phyloP scores from a whole-genome alignment of 176 grass and related monocot genomes.

The Oryza australiensis region DNA sequence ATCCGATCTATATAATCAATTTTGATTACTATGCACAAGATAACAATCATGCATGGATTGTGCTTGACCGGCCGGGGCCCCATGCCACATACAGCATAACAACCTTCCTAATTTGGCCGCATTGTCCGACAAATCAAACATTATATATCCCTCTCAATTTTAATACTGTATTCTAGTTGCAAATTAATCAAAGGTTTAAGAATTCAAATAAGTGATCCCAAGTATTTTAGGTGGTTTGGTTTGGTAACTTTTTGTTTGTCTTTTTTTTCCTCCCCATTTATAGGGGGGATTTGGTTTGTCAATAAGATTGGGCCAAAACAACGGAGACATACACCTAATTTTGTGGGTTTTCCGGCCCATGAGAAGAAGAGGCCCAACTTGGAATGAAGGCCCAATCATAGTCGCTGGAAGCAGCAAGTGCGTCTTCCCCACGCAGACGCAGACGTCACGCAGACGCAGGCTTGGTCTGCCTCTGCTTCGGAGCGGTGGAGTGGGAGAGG shows the following conservation, averaged over 20 bases:
- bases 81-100: not conserved
- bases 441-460: no score
- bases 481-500: no score
- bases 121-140: not conserved
- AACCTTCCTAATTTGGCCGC: not conserved
- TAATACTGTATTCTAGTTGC: not conserved
- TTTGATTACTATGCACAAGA: not conserved
- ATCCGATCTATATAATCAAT: not conserved
- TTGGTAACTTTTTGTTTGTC: no score
- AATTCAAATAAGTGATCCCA: no score
- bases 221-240: no score
- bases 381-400: not conserved
- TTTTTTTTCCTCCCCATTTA: no score
- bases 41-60: not conserved
- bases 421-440: not conserved
- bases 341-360: not conserved
- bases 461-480: no score
- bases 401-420: no score
- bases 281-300: no score
- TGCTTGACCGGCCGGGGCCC: not conserved
- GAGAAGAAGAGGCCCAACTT: not conserved
- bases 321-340: not conserved
- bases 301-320: not conserved
- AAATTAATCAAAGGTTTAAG: not conserved
- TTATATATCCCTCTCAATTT: not conserved